A percentile compares a stretch with the other conserved stretches of the same genome.
Conservation (phyloP, 2,329 filamentous ascomycete genomes). For the Fusarium coffeatum region DNA sequence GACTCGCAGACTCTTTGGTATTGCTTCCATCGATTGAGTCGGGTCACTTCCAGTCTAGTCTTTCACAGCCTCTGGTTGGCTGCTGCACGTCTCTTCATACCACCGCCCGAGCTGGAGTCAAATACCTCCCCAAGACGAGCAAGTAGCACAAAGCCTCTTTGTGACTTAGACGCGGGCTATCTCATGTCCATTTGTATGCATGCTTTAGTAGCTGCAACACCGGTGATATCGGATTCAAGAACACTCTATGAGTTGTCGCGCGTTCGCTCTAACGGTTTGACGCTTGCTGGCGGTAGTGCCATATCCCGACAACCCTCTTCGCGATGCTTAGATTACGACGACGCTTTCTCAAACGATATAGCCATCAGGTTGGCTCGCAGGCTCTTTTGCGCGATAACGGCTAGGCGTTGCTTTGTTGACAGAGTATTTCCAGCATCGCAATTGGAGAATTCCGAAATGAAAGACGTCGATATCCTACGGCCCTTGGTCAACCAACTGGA, state of each 20-base stretch:
- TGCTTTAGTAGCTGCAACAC: slow-evolving; percentile 69
- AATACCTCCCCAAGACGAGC: slow-evolving; percentile 48
- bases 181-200: slow-evolving; percentile 72
- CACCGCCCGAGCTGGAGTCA: slow-evolving; percentile 59
- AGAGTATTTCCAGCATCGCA: slow-evolving; percentile 54
- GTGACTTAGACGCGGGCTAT: slow-evolving; percentile 63
- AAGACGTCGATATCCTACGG: slow-evolving; percentile 58
- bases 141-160: slow-evolving; percentile 53
- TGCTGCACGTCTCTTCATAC: slow-evolving; percentile 67
- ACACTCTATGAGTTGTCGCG: slow-evolving; percentile 70
- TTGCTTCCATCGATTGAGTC: slow-evolving; percentile 69
- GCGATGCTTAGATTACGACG: slow-evolving; percentile 70
- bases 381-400: slow-evolving; percentile 67
- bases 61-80: slow-evolving; percentile 74
- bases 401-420: slow-evolving; percentile 63
- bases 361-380: slow-evolving; percentile 69
- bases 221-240: slow-evolving; percentile 60
- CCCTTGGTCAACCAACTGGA: slow-evolving; percentile 66
- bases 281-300: slow-evolving; percentile 59
- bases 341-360: slow-evolving; percentile 71
- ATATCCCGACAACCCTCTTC: slow-evolving; percentile 60
- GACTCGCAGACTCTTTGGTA: slow-evolving; percentile 73
- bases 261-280: slow-evolving; percentile 65
- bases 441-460: slow-evolving; percentile 45
- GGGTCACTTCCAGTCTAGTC: slow-evolving; percentile 67